Base-by-base conservation (phyloP, 202 grass and related monocot species). In the Musa balbisiana region DNA sequence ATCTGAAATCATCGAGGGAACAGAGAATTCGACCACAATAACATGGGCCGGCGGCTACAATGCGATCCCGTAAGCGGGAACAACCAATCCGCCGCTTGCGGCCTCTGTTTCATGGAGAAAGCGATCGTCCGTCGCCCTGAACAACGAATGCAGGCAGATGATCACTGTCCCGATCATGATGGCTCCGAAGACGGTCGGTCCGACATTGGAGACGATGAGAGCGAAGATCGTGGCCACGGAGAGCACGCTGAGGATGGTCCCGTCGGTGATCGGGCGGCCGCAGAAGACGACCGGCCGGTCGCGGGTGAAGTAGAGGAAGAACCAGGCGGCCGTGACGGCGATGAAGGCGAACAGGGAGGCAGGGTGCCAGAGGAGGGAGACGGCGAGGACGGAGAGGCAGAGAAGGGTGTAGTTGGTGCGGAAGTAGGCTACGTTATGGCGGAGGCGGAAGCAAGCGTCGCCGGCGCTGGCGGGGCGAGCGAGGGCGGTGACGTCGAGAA, bases 241-340 rank as follows among this genome's bases (percentile, higher is more conserved):
- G 72, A 94, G 91, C 62, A 64, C 33, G 59, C 84, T 73, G 27
- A 98, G 87, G 66, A 98, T 88, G 80, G 88, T 89, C 54, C 91
- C 87, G 66, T 98, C 91, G 80, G 93, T 91, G 74, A 98, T 81
- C 69, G 86, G 80, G 20, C 49, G 79, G 3, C 95, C 91, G 43
- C 92, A 64, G 54, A 98, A n/a, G 17, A 79, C 73, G 26, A 98
- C 84, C 67, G 84, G 87, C 0, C 55, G 70, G 19, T 82, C n/a
- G 16, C 88, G 91, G 20, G 83, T 83, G 75, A 94, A 98, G 84
- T 92, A 98, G 77, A 98, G 91, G 78, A 98, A 94, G 87, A 94
- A n/a, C n/a, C n/a, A n/a, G n/a, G n/a, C n/a, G n/a, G n/a, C n/a
- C n/a, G n/a, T n/a, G n/a, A n/a, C n/a, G 16, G 89, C 78, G 52